Percentiles rank a stretch among this genome's conserved stretches.
Conservation (phyloP, 1,139 yeast species). For the Taiozyma onychis region DNA sequence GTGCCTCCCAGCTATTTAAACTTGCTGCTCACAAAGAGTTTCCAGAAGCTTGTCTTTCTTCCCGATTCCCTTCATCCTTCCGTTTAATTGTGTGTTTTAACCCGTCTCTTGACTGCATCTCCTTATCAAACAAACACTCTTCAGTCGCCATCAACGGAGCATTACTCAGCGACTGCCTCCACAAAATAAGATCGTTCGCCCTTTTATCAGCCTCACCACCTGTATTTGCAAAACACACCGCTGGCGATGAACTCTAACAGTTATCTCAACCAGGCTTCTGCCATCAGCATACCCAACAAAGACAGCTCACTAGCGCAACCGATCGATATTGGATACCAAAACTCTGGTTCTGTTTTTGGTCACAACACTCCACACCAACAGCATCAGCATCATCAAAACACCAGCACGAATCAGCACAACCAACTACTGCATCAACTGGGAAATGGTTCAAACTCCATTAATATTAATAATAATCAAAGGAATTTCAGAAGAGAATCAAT, state of each 20-base stretch:
- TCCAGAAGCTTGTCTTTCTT: neutral
- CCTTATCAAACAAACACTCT: neutral
- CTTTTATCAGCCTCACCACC: neutral
- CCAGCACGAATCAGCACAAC: constrained; percentile 3
- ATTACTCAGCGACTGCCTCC: neutral
- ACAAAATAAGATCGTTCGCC: neutral
- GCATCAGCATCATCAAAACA: neutral
- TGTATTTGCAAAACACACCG: neutral
- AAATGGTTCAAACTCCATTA: constrained; percentile 21
- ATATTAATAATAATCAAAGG: constrained; percentile 42
- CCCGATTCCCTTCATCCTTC: neutral
- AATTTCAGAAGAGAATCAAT: constrained; percentile 75
- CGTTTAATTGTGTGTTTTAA: neutral
- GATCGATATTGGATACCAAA: constrained; percentile 19
- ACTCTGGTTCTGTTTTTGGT: constrained; percentile 8
- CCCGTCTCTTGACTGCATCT: neutral
- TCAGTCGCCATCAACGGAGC: neutral
- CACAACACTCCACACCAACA: neutral
- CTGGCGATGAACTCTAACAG: constrained; percentile 5
- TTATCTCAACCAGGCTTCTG: constrained; percentile 11
- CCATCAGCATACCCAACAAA: constrained; percentile 18
- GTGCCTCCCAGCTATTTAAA: neutral
- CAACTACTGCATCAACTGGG: constrained; percentile 1
- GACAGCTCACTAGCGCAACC: constrained; percentile 12
- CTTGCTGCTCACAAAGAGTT: neutral